These are phyloP conservation scores for Tieghemiomyces parasiticus DNA, from an alignment of 192 early-diverging fungal genomes.

Conservation along the genomic window DNA sequence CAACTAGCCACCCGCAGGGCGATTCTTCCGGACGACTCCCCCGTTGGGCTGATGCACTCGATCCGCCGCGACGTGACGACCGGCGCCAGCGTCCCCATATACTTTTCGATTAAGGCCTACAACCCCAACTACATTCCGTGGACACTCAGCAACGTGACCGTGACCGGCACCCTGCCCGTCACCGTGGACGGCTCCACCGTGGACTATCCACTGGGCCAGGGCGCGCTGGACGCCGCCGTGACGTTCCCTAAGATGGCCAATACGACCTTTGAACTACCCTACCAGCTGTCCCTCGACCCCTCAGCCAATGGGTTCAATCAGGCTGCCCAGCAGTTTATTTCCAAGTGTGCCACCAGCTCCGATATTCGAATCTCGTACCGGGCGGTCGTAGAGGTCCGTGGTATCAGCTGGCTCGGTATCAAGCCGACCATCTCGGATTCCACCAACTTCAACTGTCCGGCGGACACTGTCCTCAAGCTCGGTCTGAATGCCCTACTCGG, in stretches of 20 bases:
- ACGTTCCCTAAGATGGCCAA: conserved; percentile 22
- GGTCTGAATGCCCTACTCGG: too few species aligned
- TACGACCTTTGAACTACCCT: conserved; percentile 26
- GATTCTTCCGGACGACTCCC: not conserved
- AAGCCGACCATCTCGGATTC: conserved; percentile 29
- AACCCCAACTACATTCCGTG: conserved; percentile 37
- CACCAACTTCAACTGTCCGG: conserved; percentile 26
- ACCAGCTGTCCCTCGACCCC: conserved; percentile 26
- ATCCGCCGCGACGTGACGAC: not conserved
- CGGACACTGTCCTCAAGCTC: conserved; percentile 21
- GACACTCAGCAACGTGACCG: conserved; percentile 35
- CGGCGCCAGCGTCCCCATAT: conserved; percentile 15
- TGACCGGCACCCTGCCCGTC: conserved; percentile 22
- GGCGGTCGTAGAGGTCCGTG: conserved; percentile 25
- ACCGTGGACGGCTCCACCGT: conserved; percentile 11
- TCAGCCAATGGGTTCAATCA: conserved; percentile 20
- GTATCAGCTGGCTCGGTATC: conserved; percentile 33
- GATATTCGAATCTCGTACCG: conserved; percentile 24
- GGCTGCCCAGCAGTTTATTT: conserved; percentile 21
- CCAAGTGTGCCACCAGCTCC: conserved; percentile 22
- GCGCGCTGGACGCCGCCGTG: conserved; percentile 24
- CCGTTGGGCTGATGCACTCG: not conserved
- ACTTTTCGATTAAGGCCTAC: conserved; percentile 28
- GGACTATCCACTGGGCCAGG: conserved; percentile 29
- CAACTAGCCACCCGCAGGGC: not conserved